These are phyloP conservation scores for Beauveria australis DNA, from an alignment of 2,329 filamentous ascomycete genomes.

Conservation along the genomic window DNA sequence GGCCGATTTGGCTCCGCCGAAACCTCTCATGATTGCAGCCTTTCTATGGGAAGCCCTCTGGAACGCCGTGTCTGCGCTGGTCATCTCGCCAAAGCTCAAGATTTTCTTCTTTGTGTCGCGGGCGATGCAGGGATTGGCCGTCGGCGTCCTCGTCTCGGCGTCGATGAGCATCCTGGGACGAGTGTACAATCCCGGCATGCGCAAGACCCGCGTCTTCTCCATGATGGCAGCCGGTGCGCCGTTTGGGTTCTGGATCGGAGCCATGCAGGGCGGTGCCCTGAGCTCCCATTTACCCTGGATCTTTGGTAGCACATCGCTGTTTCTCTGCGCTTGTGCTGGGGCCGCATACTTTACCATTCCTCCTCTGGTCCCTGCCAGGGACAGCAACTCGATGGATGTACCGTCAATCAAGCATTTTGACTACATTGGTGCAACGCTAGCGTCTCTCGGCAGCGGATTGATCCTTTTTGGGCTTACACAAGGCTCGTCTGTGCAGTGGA, in stretches of 20 bases:
- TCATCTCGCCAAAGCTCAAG: conserved; percentile 6
- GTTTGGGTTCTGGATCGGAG: conserved; percentile 10
- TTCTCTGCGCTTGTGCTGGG: conserved; percentile 3
- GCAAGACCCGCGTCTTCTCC: conserved; percentile 11
- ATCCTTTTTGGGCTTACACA: conserved; percentile 9
- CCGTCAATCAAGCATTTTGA: conserved; percentile 9
- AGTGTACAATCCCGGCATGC: conserved; percentile 10
- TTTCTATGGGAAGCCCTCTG: conserved; percentile 11
- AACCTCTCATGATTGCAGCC: conserved; percentile 12
- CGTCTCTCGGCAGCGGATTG: conserved; percentile 4
- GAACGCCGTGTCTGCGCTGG: conserved; percentile 8
- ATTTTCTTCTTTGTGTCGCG: conserved; percentile 10
- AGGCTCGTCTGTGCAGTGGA: conserved; percentile 7
- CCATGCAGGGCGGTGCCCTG: conserved; percentile 7
- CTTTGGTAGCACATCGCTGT: conserved; percentile 9
- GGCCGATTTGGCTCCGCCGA: conserved; percentile 11
- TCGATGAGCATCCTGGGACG: conserved; percentile 12
- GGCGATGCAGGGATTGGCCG: conserved; percentile 10
- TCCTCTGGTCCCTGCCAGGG: conserved; percentile 1
- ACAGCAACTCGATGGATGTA: not conserved
- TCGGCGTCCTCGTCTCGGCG: conserved; percentile 9
- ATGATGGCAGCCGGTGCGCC: conserved; percentile 10
- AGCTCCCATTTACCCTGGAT: conserved; percentile 11
- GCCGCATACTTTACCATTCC: conserved; percentile 9
- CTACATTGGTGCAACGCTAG: conserved; percentile 1